phyloP scores from a whole-genome alignment of 768 basidiomycete genomes.

The Trametes sanguinea region DNA sequence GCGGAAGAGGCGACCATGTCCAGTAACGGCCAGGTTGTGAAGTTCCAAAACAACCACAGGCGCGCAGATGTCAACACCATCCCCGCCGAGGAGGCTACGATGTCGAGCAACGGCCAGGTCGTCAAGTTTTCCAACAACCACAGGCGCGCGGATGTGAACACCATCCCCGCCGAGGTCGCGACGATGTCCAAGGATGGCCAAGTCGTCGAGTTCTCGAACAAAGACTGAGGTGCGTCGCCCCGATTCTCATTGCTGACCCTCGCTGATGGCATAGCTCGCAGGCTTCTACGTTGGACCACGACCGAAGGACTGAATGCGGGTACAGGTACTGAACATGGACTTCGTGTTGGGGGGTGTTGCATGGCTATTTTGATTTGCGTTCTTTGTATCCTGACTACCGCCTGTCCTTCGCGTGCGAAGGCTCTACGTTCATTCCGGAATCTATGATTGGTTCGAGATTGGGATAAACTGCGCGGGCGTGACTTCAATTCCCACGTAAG shows the following conservation, averaged over 20 bases:
- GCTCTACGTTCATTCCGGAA: slow-evolving; percentile 21
- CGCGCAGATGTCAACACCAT: slow-evolving; percentile 29
- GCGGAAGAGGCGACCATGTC: slow-evolving; percentile 36
- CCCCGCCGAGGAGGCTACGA: slow-evolving; percentile 38
- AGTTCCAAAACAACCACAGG: slow-evolving; percentile 28
- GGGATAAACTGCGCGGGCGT: slow-evolving; percentile 3
- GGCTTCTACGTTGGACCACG: not conserved
- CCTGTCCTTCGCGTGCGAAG: slow-evolving; percentile 24
- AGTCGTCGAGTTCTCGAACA: slow-evolving; percentile 22
- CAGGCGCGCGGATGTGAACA: no score
- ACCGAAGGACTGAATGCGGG: not conserved
- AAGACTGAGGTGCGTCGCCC: slow-evolving; percentile 12
- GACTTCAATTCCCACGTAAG: no score
- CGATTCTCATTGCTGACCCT: not conserved
- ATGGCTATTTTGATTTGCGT: slow-evolving; percentile 19
- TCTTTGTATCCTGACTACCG: slow-evolving; percentile 14
- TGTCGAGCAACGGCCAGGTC: slow-evolving; percentile 5
- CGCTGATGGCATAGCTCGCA: not conserved
- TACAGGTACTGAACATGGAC: not conserved
- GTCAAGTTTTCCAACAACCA: no score
- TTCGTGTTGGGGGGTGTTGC: slow-evolving; percentile 17
- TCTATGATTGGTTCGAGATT: slow-evolving; percentile 20
- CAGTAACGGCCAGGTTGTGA: slow-evolving; percentile 34
- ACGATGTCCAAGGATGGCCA: slow-evolving; percentile 8
- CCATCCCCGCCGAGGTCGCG: no score